Evolutionary conservation across 1,284 basidiomycete species (phyloP), one percentile per base, ranked within the genome.

Genomic region (Cutaneotrichosporon daszewskae): DNA sequence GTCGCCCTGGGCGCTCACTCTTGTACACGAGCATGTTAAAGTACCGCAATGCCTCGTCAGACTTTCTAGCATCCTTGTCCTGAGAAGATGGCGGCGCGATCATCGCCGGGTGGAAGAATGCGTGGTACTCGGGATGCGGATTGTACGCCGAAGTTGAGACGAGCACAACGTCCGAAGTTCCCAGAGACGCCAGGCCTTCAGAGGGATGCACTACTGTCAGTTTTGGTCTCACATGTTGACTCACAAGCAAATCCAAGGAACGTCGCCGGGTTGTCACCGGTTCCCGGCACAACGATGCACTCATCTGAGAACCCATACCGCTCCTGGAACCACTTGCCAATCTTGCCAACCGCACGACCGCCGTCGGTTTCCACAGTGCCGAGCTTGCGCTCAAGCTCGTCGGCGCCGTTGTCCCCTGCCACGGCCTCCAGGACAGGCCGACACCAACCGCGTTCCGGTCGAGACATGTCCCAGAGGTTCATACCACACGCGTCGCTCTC

Each of bases 221-320:
- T 81, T 82, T 49, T 20, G 18, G 13, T 16, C 23, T 9, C n/a
- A n/a, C n/a, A 16, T 5, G 24, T 7, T 24, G 33, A 60, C 68
- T 64, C 45, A 70, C 66, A 51, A 35, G 66, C 67, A 37, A 90
- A 77, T 3, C 84, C 81, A 35, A 89, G 77, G 50, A 92, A 81
- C 3, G 87, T 90, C 1, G 87, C 87, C 3, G 89, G 85, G 64
- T 95, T 95, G 68, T 95, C 90, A 11, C 90, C 90, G 0, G 88
- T 92, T 59, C 89, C 87, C 0, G 87, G 85, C 12, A 84, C 84
- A 43, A 95, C 77, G 34, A 82, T 73, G 59, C 89, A 92, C 22
- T 83, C 85, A 79, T 58, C n/a, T 28, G 27, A 76, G 65, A 92
- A 84, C 2, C 85, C 85, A 78, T 84, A 91, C 47, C 81, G 75